Percentiles rank a stretch among this genome's conserved stretches.
Conservation (phyloP, 1,284 basidiomycete genomes). For the Dichomitus squalens region DNA sequence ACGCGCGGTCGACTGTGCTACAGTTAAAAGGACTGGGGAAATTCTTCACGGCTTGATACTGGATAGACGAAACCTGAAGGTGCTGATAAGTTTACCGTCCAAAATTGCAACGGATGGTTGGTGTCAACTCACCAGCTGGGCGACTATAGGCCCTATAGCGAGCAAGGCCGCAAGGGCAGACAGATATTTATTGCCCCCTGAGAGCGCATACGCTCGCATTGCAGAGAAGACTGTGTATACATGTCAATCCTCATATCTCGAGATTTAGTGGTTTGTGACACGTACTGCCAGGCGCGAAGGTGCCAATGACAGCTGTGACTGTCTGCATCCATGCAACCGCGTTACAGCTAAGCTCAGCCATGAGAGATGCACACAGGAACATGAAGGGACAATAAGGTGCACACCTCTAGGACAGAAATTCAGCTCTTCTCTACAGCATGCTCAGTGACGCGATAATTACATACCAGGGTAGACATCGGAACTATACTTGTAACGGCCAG, state of each 20-base stretch:
- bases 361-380: not conserved
- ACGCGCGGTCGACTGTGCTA: not conserved
- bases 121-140: not conserved
- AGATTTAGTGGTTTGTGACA: not conserved
- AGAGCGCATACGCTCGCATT: not conserved
- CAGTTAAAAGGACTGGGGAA: not conserved
- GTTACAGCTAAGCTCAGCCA: not conserved
- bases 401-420: no score
- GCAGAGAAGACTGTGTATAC: not conserved
- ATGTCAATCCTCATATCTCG: not conserved
- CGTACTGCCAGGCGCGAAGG: not conserved
- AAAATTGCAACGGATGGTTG: no score
- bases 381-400: no score
- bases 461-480: not conserved
- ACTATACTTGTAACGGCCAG: not conserved
- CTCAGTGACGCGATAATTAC: not conserved
- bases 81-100: not conserved
- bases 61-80: not conserved
- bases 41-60: not conserved
- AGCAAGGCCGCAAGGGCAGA: not conserved
- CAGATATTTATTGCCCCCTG: not conserved
- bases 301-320: not conserved
- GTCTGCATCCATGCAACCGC: not conserved
- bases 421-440: not conserved
- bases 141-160: not conserved